Evolutionary conservation across 2,329 filamentous ascomycete species (phyloP), one percentile per base, ranked within the genome.

Genomic region (Phialophora tarda): DNA sequence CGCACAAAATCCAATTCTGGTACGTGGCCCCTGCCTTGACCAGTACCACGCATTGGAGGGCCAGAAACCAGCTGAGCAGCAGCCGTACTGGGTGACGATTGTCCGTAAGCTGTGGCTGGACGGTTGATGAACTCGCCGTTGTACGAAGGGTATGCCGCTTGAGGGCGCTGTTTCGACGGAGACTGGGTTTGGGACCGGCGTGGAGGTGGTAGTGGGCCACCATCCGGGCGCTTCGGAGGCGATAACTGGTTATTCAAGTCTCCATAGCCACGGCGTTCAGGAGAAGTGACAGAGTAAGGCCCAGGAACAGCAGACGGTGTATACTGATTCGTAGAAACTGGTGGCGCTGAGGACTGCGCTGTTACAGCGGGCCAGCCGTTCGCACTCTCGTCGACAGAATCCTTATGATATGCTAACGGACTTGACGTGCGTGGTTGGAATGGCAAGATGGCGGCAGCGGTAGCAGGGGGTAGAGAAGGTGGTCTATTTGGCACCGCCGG

Each of bases 371-470:
- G 51, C 11, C 59, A 8, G 24, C 38, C 47, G 41, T 64, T 48
- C 17, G 62, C 59, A 32, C 50, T 64, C 56, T 70, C 65, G 32
- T 69, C 71, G 47, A 68, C 57, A 2, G 71, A 71, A 26, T 47
- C 63, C 55, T 67, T 70, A 62, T 81, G 84, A 58, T 84, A 83
- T 34, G 86, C 86, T 17, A 89, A 78, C 17, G 87, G 87, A 74
- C 87, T 89, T n/a, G 86, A 89, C 6, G 86, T 89, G 63, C 87
- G 82, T 21, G 87, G 87, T 50, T 86, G 84, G 74, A 88, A 89
- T 3, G 84, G 81, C 67, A 86, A 79, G 14, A 78, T 72, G 34
- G 67, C 68, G 11, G 68, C 58, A 34, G 65, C 44, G 28, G 67
- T 66, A 44, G 74, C 73, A 3, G 74, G 73, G 17, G 75, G 78